A percentile compares a stretch with the other conserved stretches of the same genome.
phyloP scores from a whole-genome alignment of 805 yeast genomes.

The Ogataea nakhonphanomensis region DNA sequence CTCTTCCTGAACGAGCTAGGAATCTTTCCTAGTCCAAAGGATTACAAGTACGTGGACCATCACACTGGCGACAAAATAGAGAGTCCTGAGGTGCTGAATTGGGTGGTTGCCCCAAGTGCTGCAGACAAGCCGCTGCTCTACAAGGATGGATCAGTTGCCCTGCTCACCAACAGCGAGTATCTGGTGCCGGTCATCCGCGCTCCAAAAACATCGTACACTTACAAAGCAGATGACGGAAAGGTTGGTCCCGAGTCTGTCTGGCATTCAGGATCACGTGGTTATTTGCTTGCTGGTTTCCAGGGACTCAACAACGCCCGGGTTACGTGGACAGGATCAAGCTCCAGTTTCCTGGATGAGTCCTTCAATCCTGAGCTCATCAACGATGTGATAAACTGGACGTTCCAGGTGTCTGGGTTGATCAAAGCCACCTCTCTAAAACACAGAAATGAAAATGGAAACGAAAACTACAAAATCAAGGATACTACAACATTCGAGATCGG shows the following conservation, averaged over 20 bases:
- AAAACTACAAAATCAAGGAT: slow-evolving; percentile 71
- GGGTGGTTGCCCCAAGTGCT: slow-evolving; percentile 18
- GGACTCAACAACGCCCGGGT: slow-evolving; percentile 74
- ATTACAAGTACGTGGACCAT: slow-evolving; percentile 61
- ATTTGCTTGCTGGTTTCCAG: slow-evolving; percentile 73
- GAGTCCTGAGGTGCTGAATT: slow-evolving; percentile 32
- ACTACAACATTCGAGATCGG: slow-evolving; percentile 54
- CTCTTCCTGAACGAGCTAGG: slow-evolving; percentile 76
- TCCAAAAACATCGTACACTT: slow-evolving; percentile 60
- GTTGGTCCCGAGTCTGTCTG: slow-evolving; percentile 48
- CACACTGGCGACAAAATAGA: slow-evolving; percentile 38
- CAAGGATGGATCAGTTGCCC: slow-evolving; percentile 59
- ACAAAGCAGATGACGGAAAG: slow-evolving; percentile 40
- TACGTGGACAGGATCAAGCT: slow-evolving; percentile 73
- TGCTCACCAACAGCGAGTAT: slow-evolving; percentile 64
- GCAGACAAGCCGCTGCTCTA: slow-evolving; percentile 14
- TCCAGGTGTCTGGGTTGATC: slow-evolving; percentile 65
- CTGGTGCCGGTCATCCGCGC: slow-evolving; percentile 70
- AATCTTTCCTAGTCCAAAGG: slow-evolving; percentile 77
- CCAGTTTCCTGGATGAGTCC: slow-evolving; percentile 43
- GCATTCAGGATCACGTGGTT: slow-evolving; percentile 81
- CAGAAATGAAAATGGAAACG: slow-evolving; percentile 37
- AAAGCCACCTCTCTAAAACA: slow-evolving; percentile 54
- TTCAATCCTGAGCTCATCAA: slow-evolving; percentile 38
- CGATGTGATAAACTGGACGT: slow-evolving; percentile 64